These are phyloP conservation scores for Vitis amurensis DNA, from an alignment of 164 flowering plant genomes.

Conservation along the genomic window DNA sequence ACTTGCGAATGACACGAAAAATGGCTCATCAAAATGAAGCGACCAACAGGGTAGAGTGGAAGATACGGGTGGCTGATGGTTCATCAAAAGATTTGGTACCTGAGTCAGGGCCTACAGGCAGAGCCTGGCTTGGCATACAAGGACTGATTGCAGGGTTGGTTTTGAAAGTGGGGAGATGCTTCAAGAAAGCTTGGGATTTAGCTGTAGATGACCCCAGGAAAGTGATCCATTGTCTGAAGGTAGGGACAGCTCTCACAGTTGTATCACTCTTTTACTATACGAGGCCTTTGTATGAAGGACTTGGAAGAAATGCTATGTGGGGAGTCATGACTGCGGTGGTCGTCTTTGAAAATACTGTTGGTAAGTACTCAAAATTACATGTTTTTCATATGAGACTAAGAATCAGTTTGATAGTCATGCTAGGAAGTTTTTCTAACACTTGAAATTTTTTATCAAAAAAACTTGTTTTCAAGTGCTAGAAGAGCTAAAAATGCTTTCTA, in stretches of 20 bases:
- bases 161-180: constrained; percentile 26
- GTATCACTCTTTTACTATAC: constrained; percentile 75
- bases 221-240: constrained; percentile 66
- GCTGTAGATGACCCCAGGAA: constrained; percentile 57
- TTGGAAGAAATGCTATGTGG: constrained; percentile 88
- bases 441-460: no score
- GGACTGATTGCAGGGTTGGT: constrained; percentile 18
- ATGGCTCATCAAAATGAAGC: constrained; percentile 33
- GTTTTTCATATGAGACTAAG: neutral
- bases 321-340: constrained; percentile 89
- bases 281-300: constrained; percentile 74
- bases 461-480: no score
- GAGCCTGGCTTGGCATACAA: constrained; percentile 23
- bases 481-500: no score
- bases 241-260: constrained; percentile 62
- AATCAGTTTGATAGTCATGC: no score
- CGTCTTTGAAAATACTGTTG: constrained; percentile 68
- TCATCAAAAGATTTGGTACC: constrained; percentile 32
- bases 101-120: constrained; percentile 9
- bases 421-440: no score
- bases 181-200: constrained; percentile 45
- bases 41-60: constrained; percentile 44
- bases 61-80: constrained; percentile 36
- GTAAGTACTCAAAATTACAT: constrained; percentile 31
- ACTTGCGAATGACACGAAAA: neutral